These are phyloP conservation scores for Dipodascopsis uninucleata DNA, from an alignment of 805 yeast genomes.

Conservation along the genomic window DNA sequence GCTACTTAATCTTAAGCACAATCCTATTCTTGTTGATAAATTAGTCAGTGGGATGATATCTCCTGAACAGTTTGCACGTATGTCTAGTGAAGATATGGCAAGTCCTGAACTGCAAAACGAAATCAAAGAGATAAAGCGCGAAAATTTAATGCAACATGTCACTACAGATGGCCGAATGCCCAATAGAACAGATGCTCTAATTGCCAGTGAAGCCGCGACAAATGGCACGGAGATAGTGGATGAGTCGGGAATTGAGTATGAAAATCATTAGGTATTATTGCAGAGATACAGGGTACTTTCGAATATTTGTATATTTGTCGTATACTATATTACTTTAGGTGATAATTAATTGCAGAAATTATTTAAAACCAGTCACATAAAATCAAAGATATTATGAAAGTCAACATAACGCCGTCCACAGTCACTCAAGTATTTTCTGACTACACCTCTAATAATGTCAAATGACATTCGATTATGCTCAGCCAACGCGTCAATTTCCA, in stretches of 20 bases:
- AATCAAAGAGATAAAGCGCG: constrained; percentile 1
- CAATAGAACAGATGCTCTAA: not conserved
- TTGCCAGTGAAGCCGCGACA: not conserved
- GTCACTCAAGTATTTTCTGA: constrained; percentile 66
- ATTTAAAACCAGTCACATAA: no score
- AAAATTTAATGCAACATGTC: constrained; percentile 8
- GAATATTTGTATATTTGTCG: no score
- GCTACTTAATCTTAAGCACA: constrained; percentile 34
- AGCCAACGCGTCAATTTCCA: constrained; percentile 66
- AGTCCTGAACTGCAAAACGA: not conserved
- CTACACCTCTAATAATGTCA: constrained; percentile 51
- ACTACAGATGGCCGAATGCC: constrained; percentile 2
- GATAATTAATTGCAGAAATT: no score
- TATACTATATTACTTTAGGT: no score
- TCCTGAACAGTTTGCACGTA: constrained; percentile 13
- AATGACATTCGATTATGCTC: constrained; percentile 74
- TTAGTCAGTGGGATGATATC: constrained; percentile 5
- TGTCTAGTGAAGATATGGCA: constrained; percentile 18
- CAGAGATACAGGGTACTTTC: constrained; percentile 1
- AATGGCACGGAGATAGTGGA: not conserved
- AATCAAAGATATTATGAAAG: constrained; percentile 66
- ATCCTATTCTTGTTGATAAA: constrained; percentile 9
- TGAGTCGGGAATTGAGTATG: constrained; percentile 6
- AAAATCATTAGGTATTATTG: constrained; percentile 2
- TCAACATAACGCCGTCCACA: constrained; percentile 89